Evolutionary conservation across 495 filamentous ascomycete species (phyloP).

Genomic region (Lasiosphaeria miniovina): DNA sequence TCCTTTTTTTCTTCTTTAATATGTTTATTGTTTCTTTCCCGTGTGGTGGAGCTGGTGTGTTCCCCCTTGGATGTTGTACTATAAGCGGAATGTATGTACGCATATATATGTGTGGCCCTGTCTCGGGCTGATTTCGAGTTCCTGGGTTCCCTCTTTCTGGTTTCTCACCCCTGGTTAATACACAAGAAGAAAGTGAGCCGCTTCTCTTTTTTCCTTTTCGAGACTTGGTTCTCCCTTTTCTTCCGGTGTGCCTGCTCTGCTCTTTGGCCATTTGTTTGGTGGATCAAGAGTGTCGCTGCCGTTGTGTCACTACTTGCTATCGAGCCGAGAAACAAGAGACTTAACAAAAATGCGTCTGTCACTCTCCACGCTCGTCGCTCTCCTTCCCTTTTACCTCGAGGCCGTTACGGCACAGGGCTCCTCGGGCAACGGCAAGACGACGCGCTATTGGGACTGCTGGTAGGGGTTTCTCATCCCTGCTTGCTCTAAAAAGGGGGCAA

Average conservation of each 20-base stretch:
- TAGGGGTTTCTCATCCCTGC: constrained; percentile 2
- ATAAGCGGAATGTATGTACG: no score
- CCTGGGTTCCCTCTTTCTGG: neutral
- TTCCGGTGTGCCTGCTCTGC: neutral
- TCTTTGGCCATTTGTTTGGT: no score
- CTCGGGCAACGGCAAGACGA: constrained; percentile 51
- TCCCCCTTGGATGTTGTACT: no score
- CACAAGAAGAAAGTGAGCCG: neutral
- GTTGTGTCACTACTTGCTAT: neutral
- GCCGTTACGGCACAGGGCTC: constrained; percentile 24
- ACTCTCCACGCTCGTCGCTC: constrained; percentile 18
- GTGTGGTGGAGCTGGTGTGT: neutral
- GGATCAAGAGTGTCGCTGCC: neutral
- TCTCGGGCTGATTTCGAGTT: no score
- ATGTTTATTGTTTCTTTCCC: neutral
- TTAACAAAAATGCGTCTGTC: constrained; percentile 27
- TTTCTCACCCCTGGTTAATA: neutral
- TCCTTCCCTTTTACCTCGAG: constrained; percentile 22
- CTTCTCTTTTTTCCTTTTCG: neutral
- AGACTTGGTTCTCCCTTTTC: neutral
- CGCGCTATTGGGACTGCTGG: constrained; percentile 70
- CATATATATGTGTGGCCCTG: no score
- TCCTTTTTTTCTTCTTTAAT: neutral
- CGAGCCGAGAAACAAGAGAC: neutral
- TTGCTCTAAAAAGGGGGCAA: neutral